phyloP scores from a whole-genome alignment of 2,329 filamentous ascomycete species.

The Talaromyces atroroseus region DNA sequence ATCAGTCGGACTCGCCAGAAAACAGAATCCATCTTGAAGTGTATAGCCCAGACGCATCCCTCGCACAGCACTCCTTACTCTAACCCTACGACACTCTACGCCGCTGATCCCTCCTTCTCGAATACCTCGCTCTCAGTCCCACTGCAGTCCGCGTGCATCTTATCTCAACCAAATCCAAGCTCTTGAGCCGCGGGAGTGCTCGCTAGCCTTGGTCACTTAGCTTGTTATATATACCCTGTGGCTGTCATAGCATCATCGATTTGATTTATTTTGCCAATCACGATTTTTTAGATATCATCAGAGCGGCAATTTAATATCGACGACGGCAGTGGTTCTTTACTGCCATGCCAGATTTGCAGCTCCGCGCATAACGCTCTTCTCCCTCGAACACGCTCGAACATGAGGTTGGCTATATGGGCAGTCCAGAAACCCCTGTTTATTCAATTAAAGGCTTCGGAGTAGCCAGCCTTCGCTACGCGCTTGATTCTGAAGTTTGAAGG shows the following conservation, averaged over 20 bases:
- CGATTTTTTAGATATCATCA: background rate
- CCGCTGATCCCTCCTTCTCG: background rate
- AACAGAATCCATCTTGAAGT: no score
- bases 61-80: background rate
- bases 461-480: background rate
- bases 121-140: background rate
- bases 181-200: background rate
- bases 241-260: background rate
- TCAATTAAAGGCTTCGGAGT: background rate
- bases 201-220: background rate
- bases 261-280: background rate
- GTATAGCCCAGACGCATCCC: background rate
- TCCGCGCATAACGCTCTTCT: background rate
- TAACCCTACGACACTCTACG: background rate
- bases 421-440: background rate
- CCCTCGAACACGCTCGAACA: background rate
- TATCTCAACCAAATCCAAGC: background rate
- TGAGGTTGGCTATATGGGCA: background rate
- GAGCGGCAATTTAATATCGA: background rate
- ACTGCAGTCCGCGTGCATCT: conserved; percentile 1
- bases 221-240: background rate
- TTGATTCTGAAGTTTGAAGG: background rate
- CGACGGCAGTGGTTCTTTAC: background rate
- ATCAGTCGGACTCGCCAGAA: background rate
- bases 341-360: background rate